phyloP scores from a whole-genome alignment of 495 filamentous ascomycete species.

The Penicillium egyptiacum region DNA sequence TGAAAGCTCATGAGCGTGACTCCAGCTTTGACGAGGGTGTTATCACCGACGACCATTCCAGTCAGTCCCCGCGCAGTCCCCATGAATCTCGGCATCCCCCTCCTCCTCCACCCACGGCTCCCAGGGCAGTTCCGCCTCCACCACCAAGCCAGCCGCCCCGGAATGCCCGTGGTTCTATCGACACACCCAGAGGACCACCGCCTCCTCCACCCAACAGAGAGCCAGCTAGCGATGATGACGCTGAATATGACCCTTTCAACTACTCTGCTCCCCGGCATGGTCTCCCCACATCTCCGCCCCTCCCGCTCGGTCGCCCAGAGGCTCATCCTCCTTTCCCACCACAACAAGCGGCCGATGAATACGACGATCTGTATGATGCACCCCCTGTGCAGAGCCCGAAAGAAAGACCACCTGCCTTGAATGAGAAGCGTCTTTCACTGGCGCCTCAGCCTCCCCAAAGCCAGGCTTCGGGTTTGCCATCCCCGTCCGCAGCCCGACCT shows the following conservation, averaged over 20 bases:
- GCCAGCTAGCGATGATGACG: slow-evolving; percentile 54
- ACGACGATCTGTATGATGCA: slow-evolving; percentile 54
- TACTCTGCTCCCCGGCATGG: slow-evolving; percentile 55
- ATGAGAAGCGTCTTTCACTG: slow-evolving; percentile 31
- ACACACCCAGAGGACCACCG: slow-evolving; percentile 69
- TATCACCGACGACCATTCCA: slow-evolving; percentile 52
- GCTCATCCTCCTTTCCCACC: slow-evolving; percentile 33
- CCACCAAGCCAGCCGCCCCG: slow-evolving; percentile 52
- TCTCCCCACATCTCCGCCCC: slow-evolving; percentile 26
- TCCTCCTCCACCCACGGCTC: slow-evolving; percentile 56
- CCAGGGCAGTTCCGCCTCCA: slow-evolving; percentile 55
- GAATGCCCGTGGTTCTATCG: slow-evolving; percentile 55
- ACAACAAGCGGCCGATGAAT: slow-evolving; percentile 37
- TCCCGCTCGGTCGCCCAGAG: slow-evolving; percentile 27
- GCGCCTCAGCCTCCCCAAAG: slow-evolving; percentile 33
- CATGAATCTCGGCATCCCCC: slow-evolving; percentile 54
- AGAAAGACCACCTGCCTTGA: slow-evolving; percentile 46
- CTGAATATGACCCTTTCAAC: slow-evolving; percentile 74
- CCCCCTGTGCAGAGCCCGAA: slow-evolving; percentile 50
- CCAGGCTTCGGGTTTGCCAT: slow-evolving; percentile 42
- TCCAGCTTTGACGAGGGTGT: slow-evolving; percentile 65
- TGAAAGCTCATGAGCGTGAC: slow-evolving; percentile 78
- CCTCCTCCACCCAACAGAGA: slow-evolving; percentile 52
- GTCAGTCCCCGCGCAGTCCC: slow-evolving; percentile 50
- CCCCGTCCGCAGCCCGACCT: slow-evolving; percentile 44